These are phyloP conservation scores for Elasticomyces elasticus DNA, from an alignment of 495 filamentous ascomycete genomes.

Conservation along the genomic window DNA sequence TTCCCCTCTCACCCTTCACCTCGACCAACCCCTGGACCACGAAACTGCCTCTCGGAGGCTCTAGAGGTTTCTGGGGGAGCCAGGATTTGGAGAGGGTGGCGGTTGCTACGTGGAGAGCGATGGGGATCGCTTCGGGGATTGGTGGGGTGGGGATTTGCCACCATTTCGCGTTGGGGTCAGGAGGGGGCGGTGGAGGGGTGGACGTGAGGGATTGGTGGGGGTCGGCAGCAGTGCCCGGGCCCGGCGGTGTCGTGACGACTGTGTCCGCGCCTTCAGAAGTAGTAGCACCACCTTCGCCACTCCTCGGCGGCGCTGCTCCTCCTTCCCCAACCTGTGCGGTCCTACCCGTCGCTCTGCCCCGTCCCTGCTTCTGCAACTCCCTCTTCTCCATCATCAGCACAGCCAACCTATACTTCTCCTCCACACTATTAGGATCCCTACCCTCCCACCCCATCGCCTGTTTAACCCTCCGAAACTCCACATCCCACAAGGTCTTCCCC, in stretches of 20 bases:
- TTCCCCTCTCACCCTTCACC: constrained; percentile 47
- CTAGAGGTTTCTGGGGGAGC: constrained; percentile 27
- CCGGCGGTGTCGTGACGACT: too few relatives aligned
- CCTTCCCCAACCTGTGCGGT: background rate
- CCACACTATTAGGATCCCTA: constrained; percentile 8
- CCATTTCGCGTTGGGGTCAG: too few relatives aligned
- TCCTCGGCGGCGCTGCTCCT: background rate
- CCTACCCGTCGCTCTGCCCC: background rate
- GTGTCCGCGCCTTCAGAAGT: too few relatives aligned
- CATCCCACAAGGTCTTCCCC: constrained; percentile 10
- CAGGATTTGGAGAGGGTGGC: constrained; percentile 40
- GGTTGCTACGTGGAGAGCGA: constrained; percentile 45
- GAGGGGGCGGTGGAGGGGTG: background rate
- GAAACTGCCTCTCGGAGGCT: constrained; percentile 55
- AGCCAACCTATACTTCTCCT: constrained; percentile 10
- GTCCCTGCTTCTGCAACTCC: background rate
- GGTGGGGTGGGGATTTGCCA: background rate
- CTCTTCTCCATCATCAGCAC: constrained; percentile 5
- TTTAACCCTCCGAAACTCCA: constrained; percentile 20
- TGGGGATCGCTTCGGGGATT: constrained; percentile 21
- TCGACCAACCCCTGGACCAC: constrained; percentile 57
- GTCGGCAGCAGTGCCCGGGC: too few relatives aligned
- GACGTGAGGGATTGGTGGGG: background rate
- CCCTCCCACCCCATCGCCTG: constrained; percentile 20
- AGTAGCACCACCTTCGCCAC: too few relatives aligned